Percentiles rank a stretch among this genome's conserved stretches.
Evolutionary conservation across 1,284 basidiomycete species (phyloP).

Genomic region (Pseudozyma tsukubaensis): DNA sequence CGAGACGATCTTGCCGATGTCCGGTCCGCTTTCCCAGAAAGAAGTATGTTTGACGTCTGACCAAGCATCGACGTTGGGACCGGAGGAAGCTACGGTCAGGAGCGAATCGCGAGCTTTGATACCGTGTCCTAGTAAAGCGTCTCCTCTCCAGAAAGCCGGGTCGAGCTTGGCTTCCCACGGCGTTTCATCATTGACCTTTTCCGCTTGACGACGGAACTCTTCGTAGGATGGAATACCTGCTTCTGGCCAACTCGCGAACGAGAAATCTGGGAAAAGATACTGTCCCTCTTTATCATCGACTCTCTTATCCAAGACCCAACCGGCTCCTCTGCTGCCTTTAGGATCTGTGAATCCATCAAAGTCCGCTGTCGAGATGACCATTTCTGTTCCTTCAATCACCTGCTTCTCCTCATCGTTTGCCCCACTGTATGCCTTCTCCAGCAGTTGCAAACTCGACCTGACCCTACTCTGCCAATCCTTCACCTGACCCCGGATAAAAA

Average conservation of each 20-base stretch:
- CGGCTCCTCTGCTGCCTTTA: slow-evolving; percentile 20
- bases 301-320: slow-evolving; percentile 47
- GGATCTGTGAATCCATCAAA: slow-evolving; percentile 40
- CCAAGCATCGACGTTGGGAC: slow-evolving; percentile 28
- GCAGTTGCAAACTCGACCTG: slow-evolving; percentile 27
- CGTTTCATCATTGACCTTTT: slow-evolving; percentile 22
- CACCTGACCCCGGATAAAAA: slow-evolving; percentile 29
- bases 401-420: slow-evolving; percentile 32
- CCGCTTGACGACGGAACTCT: slow-evolving; percentile 36
- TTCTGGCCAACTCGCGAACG: slow-evolving; percentile 55
- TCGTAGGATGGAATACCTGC: slow-evolving; percentile 46
- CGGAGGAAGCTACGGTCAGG: slow-evolving; percentile 23
- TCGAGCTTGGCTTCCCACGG: slow-evolving; percentile 45
- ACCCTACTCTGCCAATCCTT: slow-evolving; percentile 50
- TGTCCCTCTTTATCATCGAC: slow-evolving; percentile 24
- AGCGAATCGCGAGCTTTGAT: slow-evolving; percentile 31
- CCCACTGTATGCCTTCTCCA: slow-evolving; percentile 24
- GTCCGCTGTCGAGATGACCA: slow-evolving; percentile 44
- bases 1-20: slow-evolving; percentile 33
- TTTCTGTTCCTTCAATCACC: slow-evolving; percentile 27
- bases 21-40: slow-evolving; percentile 40
- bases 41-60: slow-evolving; percentile 51
- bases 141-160: slow-evolving; percentile 40
- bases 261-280: slow-evolving; percentile 53
- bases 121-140: slow-evolving; percentile 17